Evolutionary conservation across 306 rosid species (phyloP).

Genomic region (Casuarina equisetifolia): DNA sequence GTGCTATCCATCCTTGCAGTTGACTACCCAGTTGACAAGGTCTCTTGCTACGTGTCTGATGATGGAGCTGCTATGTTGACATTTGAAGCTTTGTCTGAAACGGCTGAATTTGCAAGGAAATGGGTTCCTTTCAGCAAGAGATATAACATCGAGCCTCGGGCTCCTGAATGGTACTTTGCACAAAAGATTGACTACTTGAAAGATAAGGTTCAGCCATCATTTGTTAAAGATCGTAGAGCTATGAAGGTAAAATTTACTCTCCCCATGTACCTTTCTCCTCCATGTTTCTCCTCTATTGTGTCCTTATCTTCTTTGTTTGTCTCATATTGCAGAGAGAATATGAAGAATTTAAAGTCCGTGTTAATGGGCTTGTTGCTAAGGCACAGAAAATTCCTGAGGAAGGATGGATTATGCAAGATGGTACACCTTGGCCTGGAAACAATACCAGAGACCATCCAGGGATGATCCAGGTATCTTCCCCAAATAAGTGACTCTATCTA

Average conservation of each 20-base stretch:
- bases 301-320: constrained; percentile 21
- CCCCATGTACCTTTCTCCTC: constrained; percentile 1
- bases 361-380: constrained; percentile 84
- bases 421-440: constrained; percentile 99
- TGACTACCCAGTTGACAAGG: constrained; percentile 96
- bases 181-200: constrained; percentile 95
- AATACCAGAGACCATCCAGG: constrained; percentile 99
- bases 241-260: constrained; percentile 63
- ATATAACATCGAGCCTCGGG: constrained; percentile 88
- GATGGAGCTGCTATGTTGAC: constrained; percentile 99
- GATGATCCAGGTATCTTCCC: constrained; percentile 82
- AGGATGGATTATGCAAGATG: constrained; percentile 99
- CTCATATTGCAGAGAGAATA: constrained; percentile 74
- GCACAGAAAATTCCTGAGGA: constrained; percentile 86
- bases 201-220: constrained; percentile 90
- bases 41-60: constrained; percentile 96
- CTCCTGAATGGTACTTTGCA: constrained; percentile 96
- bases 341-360: constrained; percentile 89
- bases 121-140: constrained; percentile 96
- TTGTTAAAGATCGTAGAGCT: constrained; percentile 95
- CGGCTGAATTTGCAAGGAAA: constrained; percentile 86
- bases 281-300: not conserved
- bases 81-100: constrained; percentile 93
- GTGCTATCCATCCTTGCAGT: constrained; percentile 93
- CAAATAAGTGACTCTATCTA: constrained; percentile 18